Evolutionary conservation across 345 rosid genomes (phyloP), one percentile per base, ranked within the genome.

Genomic region (Populus pruinosa): DNA sequence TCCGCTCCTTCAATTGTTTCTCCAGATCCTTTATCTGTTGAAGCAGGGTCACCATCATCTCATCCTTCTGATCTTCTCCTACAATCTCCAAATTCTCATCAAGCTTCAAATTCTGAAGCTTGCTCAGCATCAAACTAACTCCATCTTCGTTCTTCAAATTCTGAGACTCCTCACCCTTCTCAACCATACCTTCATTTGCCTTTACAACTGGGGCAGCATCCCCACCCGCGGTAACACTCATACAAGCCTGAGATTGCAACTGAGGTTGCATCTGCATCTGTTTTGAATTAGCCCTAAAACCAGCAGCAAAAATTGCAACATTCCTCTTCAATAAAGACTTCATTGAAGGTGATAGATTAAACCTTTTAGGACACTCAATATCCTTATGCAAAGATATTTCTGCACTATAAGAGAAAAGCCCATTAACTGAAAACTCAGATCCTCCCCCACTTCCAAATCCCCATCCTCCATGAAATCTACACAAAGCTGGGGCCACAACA

Each of bases 391-490:
- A 73, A 20, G 83, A 76, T 82, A 88, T 80, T 43, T 89, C 93
- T 12, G 86, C 80, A 17, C 83, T 59, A 35, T 41, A 83, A 1
- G 82, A 87, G 72, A 90, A 85, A 72, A 87, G 77, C 69, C 90
- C 90, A 72, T 87, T 87, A 73, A 83, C 84, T 0, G 92, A 82
- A 78, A 89, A 88, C 78, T 89, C 94, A 0, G 87, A 81, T 55
- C 85, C 89, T 73, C 84, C 91, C 53, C 87, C 87, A 81, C 82
- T 85, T 25, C 93, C 90, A 76, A 92, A 90, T 55, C 97, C 98
- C 98, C 96, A 87, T 33, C 97, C 94, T 72, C 94, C 91, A 87
- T 91, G 96, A 82, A 91, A 94, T 83, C 91, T 87, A 78, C 96
- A 90, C 59, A 89, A 78, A 0, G 85, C 91, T 0, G 94, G 96